A percentile compares a stretch with the other conserved stretches of the same genome.
Conservation (phyloP, 768 basidiomycete genomes). For the Solioccasus polychromus region DNA sequence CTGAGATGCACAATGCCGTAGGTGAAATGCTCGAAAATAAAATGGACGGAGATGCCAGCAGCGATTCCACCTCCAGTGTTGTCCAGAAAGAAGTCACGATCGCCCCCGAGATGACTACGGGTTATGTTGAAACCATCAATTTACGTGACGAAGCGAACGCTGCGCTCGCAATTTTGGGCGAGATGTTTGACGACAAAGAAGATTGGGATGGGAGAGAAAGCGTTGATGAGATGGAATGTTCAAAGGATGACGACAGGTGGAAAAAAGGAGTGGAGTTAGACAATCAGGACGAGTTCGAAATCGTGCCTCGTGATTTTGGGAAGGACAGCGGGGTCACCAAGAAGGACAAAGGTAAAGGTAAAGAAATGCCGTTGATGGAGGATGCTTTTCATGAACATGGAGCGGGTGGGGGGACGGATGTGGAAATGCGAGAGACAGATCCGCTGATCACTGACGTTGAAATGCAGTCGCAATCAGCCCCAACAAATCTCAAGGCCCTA, state of each 20-base stretch:
- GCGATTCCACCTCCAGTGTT: not conserved
- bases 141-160: slow-evolving; percentile 14
- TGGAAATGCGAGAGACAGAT: slow-evolving; percentile 11
- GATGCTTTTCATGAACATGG: not conserved
- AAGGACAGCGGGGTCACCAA: not conserved
- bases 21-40: not conserved
- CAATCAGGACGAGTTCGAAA: slow-evolving; percentile 27
- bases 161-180: slow-evolving; percentile 38
- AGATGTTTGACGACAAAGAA: slow-evolving; percentile 50
- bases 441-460: not conserved
- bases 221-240: slow-evolving; percentile 49
- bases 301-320: slow-evolving; percentile 8
- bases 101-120: too few relatives aligned
- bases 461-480: not conserved
- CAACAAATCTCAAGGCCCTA: slow-evolving; percentile 59
- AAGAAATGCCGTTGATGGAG: slow-evolving; percentile 22
- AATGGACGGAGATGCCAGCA: not conserved
- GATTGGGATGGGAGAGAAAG: slow-evolving; percentile 65
- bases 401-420: slow-evolving; percentile 5
- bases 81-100: not conserved
- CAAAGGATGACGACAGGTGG: slow-evolving; percentile 21
- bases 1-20: not conserved
- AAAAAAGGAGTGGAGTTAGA: slow-evolving; percentile 4
- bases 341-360: slow-evolving; percentile 15
- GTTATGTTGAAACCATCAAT: not conserved